These are phyloP conservation scores for Conticribra guillardii DNA, from an alignment of 108 stramenopile species.

Conservation along the genomic window DNA sequence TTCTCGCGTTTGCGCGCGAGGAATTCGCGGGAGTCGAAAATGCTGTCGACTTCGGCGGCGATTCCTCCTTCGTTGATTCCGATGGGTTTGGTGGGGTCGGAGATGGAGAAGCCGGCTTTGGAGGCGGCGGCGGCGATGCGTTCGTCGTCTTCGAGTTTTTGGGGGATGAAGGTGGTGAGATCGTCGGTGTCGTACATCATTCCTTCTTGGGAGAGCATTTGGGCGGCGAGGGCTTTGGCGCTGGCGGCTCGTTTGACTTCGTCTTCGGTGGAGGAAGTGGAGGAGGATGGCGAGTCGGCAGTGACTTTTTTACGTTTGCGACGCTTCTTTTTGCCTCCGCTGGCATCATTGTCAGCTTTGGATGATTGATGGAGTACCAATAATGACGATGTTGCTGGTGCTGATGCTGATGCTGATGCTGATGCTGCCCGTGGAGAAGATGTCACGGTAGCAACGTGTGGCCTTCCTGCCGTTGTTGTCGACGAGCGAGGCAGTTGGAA, in stretches of 20 bases:
- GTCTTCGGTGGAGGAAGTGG: not conserved
- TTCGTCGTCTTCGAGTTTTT: slow-evolving; percentile 26
- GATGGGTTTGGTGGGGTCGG: too few relatives aligned
- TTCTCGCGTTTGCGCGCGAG: slow-evolving; percentile 52
- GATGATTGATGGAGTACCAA: not conserved
- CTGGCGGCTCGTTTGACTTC: slow-evolving; percentile 15
- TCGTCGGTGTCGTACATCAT: slow-evolving; percentile 47
- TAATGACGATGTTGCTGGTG: not conserved
- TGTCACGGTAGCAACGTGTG: too few relatives aligned
- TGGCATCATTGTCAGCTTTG: not conserved
- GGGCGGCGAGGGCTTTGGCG: slow-evolving; percentile 20
- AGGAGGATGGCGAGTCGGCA: slow-evolving; percentile 7
- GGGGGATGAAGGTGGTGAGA: slow-evolving; percentile 33
- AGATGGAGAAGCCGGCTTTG: slow-evolving; percentile 32
- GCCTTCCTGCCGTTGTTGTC: too few relatives aligned
- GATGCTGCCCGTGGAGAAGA: too few relatives aligned
- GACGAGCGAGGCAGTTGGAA: too few relatives aligned
- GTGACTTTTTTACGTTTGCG: slow-evolving; percentile 44
- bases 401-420: too few relatives aligned
- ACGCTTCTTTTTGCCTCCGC: slow-evolving; percentile 29
- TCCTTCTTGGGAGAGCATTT: slow-evolving; percentile 40
- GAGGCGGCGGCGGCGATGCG: slow-evolving; percentile 42
- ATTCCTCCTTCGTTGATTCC: not conserved
- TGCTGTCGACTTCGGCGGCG: slow-evolving; percentile 17
- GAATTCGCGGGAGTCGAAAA: slow-evolving; percentile 48